Evolutionary conservation across 1,284 basidiomycete genomes (phyloP).

Genomic region (Fomitiporia mediterranea): DNA sequence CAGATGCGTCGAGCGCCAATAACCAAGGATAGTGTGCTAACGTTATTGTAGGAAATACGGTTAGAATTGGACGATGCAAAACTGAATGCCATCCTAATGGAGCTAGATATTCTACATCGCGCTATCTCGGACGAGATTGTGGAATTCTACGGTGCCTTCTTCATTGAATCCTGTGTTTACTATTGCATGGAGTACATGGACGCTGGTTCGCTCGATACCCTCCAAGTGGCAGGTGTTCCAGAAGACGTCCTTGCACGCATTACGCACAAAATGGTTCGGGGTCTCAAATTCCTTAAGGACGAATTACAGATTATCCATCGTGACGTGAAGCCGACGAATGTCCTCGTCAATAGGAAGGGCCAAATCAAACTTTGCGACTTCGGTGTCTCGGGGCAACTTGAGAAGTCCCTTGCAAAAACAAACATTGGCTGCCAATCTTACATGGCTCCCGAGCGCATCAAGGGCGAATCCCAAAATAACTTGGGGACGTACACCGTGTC

Average conservation of each 20-base stretch:
- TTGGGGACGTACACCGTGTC: conserved; percentile 92
- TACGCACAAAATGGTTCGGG: conserved; percentile 80
- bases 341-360: conserved; percentile 86
- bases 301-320: conserved; percentile 96
- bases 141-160: conserved; percentile 98
- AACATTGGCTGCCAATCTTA: conserved; percentile 99
- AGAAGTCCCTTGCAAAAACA: conserved; percentile 95
- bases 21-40: conserved; percentile 6
- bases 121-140: conserved; percentile 90
- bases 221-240: conserved; percentile 68
- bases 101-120: conserved; percentile 95
- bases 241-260: conserved; percentile 87
- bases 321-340: conserved; percentile 97
- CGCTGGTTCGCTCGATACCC: conserved; percentile 87
- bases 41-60: conserved; percentile 79
- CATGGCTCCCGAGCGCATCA: conserved; percentile 99
- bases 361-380: conserved; percentile 97
- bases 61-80: conserved; percentile 95
- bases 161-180: conserved; percentile 97
- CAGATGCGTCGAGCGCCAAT: background rate
- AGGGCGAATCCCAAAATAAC: conserved; percentile 87
- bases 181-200: conserved; percentile 99
- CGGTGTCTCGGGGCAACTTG: conserved; percentile 95
- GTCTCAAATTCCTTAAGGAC: conserved; percentile 94
- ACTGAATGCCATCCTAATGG: conserved; percentile 96